Conservation (phyloP, 164 flowering plant species). For the Platanus orientalis region DNA sequence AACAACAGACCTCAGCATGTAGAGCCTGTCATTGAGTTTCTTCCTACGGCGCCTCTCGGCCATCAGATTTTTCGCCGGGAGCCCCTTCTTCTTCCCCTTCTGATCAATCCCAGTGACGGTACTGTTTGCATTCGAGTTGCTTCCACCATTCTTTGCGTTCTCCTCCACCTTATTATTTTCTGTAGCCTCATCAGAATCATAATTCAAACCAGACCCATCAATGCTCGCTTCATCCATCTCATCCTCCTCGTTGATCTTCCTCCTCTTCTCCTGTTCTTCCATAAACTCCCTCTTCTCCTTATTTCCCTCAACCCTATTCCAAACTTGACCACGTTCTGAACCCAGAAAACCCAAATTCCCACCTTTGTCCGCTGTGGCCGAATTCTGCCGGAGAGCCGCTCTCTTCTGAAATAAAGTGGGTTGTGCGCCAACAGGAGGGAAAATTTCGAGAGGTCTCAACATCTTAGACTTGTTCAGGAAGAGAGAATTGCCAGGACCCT, state of each 20-base stretch:
- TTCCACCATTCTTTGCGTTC: slow-evolving; percentile 41
- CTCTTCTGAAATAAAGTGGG: slow-evolving; percentile 72
- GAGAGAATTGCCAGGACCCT: slow-evolving; percentile 25
- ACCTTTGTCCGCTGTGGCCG: slow-evolving; percentile 15
- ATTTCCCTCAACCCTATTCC: not conserved
- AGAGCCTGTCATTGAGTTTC: slow-evolving; percentile 93
- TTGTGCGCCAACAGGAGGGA: slow-evolving; percentile 47
- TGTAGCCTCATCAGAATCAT: slow-evolving; percentile 68
- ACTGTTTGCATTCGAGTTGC: slow-evolving; percentile 49
- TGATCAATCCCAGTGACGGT: slow-evolving; percentile 58
- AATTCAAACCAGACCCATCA: slow-evolving; percentile 66
- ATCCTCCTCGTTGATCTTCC: slow-evolving; percentile 34
- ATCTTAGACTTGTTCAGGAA: slow-evolving; percentile 43
- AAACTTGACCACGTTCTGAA: not conserved
- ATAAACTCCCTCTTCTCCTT: slow-evolving; percentile 23
- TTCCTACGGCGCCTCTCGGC: slow-evolving; percentile 91
- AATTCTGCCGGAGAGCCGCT: slow-evolving; percentile 59
- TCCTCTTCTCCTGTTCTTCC: slow-evolving; percentile 33
- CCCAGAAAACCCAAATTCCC: slow-evolving; percentile 16
- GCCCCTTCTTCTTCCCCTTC: slow-evolving; percentile 90
- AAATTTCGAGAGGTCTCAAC: slow-evolving; percentile 53
- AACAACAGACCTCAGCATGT: slow-evolving; percentile 92
- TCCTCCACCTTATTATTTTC: slow-evolving; percentile 35
- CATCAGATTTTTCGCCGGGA: slow-evolving; percentile 94
- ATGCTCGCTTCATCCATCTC: slow-evolving; percentile 58